Base-by-base conservation (phyloP, 352 stramenopile species). In the Blastocystis sp. region DNA sequence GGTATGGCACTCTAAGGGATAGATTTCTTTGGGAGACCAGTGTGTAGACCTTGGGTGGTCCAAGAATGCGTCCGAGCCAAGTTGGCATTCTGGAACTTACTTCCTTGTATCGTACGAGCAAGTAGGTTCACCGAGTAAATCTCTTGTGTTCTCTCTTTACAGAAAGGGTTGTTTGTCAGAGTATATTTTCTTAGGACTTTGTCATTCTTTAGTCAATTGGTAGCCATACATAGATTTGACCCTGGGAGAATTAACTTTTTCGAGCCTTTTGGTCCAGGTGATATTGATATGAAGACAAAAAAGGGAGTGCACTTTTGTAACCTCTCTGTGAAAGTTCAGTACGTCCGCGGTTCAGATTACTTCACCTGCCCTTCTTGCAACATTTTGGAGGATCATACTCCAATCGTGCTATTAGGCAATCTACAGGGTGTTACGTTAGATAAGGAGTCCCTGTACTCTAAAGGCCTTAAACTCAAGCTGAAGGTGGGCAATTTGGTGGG, bases 301-400 rank as follows among this genome's bases (percentile, higher is more conserved):
- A 64, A 63, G 41, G 16, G 34, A 13, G 1, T 2, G 6, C 8
- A 41, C 9, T 81, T 59, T 56, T 43, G 70, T 64, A 30, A 41
- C n/a, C 24, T 81, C 54, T 47, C 47, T 43, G 55, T 81, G 30
- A 81, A 81, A 30, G 45, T 81, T 34, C 70, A 81, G n/a, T 81
- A 81, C 54, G 70, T 81, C 13, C 50, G 39, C 24, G 37, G 39
- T 37, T 43, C 37, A 8, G 70, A 63, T 26, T 81, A 64, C 70
- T 81, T 81, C n/a, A 64, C 45, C 24, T 81, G 70, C 55, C 70
- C 70, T 24, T 59, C 39, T 9, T 81, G 70, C 55, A n/a, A 39
- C n/a, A 39, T 30, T 11, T 56, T 81, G 13, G 65, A n/a, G 26
- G 13, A 63, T 24, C 70, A 81, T 34, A 81, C 39, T 13, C 70